Evolutionary conservation across 495 filamentous ascomycete species (phyloP).

Genomic region (Hypomontagnella submonticulosa): DNA sequence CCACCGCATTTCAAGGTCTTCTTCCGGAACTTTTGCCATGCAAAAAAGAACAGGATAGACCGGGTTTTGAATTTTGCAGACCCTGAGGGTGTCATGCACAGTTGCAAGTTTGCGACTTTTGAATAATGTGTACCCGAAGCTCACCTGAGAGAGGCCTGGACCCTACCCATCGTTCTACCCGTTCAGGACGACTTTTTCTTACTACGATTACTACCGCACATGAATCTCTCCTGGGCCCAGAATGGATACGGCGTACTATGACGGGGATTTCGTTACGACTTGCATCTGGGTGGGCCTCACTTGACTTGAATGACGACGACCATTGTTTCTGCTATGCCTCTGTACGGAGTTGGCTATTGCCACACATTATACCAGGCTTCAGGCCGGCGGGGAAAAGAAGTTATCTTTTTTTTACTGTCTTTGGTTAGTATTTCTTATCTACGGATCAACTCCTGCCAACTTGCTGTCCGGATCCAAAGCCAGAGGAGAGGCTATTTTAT

Average conservation of each 20-base stretch:
- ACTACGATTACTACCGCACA: slow-evolving; percentile 41
- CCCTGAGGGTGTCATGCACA: slow-evolving; percentile 47
- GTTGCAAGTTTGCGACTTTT: slow-evolving; percentile 61
- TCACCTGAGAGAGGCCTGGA: slow-evolving; percentile 36
- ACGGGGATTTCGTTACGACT: slow-evolving; percentile 45
- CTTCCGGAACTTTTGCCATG: slow-evolving; percentile 48
- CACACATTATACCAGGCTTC: slow-evolving; percentile 44
- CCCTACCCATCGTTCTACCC: slow-evolving; percentile 22
- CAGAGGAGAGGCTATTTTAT: slow-evolving; percentile 46
- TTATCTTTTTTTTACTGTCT: slow-evolving; percentile 41
- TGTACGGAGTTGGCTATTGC: slow-evolving; percentile 45
- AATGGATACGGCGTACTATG: slow-evolving; percentile 51
- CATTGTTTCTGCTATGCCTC: slow-evolving; percentile 46
- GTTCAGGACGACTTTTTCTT: slow-evolving; percentile 35
- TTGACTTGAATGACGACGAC: slow-evolving; percentile 45
- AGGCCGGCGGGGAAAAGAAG: slow-evolving; percentile 46
- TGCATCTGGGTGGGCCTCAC: slow-evolving; percentile 49
- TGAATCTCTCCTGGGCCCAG: slow-evolving; percentile 44
- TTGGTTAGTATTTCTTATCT: slow-evolving; percentile 47
- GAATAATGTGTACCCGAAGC: slow-evolving; percentile 46
- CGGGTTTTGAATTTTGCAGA: slow-evolving; percentile 52
- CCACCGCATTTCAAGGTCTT: slow-evolving; percentile 38
- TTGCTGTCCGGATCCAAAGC: slow-evolving; percentile 51
- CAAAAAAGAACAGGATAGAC: slow-evolving; percentile 53
- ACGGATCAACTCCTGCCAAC: slow-evolving; percentile 46